phyloP scores from a whole-genome alignment of 108 stramenopile species.

The Schizochytrium sp. region DNA sequence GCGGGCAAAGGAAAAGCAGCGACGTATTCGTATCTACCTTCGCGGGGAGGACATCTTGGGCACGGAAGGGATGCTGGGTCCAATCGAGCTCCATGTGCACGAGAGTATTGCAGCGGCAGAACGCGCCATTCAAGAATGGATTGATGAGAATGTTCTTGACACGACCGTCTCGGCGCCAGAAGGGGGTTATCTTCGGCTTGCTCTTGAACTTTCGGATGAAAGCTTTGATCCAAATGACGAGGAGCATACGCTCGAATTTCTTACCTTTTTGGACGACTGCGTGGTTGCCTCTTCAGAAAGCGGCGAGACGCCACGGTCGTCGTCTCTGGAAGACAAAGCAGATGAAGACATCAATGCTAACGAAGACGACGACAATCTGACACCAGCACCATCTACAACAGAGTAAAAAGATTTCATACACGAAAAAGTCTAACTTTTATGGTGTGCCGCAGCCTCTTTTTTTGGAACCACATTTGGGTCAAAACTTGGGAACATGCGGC shows the following conservation, averaged over 20 bases:
- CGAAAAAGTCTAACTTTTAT: too few species aligned
- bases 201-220: background rate
- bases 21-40: slow-evolving; percentile 20
- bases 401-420: too few species aligned
- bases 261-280: background rate
- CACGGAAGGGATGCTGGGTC: slow-evolving; percentile 18
- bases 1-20: background rate
- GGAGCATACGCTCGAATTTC: background rate
- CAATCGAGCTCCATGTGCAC: background rate
- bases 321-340: background rate
- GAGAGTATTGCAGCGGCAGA: slow-evolving; percentile 22
- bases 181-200: slow-evolving; percentile 18
- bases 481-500: too few species aligned
- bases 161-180: slow-evolving; percentile 21
- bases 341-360: background rate
- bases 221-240: background rate
- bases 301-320: background rate
- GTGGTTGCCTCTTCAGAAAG: background rate
- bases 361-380: too few species aligned
- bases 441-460: too few species aligned
- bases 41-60: slow-evolving; percentile 24
- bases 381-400: too few species aligned
- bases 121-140: slow-evolving; percentile 8
- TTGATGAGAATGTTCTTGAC: background rate
- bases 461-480: too few species aligned